Percentiles rank a stretch among this genome's conserved stretches.
These are phyloP conservation scores for Podila clonocystis DNA, from an alignment of 192 early-diverging fungal genomes.

Conservation along the genomic window DNA sequence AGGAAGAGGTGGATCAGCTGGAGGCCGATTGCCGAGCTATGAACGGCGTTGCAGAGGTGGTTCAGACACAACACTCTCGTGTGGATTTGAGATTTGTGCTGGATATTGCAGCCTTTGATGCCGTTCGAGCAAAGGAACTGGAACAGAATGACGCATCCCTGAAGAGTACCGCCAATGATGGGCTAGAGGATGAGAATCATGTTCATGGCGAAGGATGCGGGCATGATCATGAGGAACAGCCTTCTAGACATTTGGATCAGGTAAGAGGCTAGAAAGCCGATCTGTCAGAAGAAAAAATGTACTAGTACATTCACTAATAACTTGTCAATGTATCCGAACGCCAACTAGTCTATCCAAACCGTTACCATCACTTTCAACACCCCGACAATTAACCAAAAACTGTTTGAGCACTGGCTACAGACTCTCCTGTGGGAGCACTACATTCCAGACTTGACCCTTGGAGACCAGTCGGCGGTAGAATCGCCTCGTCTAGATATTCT, in stretches of 20 bases:
- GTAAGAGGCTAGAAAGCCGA: constrained; percentile 13
- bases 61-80: constrained; percentile 35
- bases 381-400: constrained; percentile 56
- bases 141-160: constrained; percentile 16
- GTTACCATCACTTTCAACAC: constrained; percentile 58
- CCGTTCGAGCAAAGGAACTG: constrained; percentile 42
- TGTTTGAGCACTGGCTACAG: constrained; percentile 79
- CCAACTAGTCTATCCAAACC: constrained; percentile 63
- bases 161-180: neutral
- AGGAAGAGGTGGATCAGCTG: constrained; percentile 47
- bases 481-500: constrained; percentile 55
- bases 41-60: constrained; percentile 47
- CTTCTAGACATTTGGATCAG: constrained; percentile 32
- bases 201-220: constrained; percentile 31
- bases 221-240: constrained; percentile 4
- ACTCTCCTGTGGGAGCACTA: constrained; percentile 71
- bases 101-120: constrained; percentile 61
- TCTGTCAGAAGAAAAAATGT: neutral
- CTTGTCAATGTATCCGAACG: neutral
- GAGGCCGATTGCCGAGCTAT: constrained; percentile 49
- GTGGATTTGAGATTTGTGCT: constrained; percentile 62
- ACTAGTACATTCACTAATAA: neutral
- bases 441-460: constrained; percentile 46
- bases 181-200: constrained; percentile 1
- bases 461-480: neutral